Evolutionary conservation across 345 rosid species (phyloP).

Genomic region (Rhizophora mangle): DNA sequence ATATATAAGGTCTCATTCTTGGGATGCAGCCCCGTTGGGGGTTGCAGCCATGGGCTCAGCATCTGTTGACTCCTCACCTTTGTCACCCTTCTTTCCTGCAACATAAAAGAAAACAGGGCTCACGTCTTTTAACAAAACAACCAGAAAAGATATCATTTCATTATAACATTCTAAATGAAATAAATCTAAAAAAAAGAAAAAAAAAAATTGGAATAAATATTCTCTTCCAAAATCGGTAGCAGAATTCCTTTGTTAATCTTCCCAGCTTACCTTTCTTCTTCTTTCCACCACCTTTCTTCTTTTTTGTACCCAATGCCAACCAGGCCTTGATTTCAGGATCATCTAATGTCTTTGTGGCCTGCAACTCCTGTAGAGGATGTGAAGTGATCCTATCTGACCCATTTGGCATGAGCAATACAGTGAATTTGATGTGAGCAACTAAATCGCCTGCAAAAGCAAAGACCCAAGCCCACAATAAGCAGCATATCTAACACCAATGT

Average conservation of each 20-base stretch:
- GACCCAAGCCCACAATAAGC: neutral
- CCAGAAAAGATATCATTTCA: neutral
- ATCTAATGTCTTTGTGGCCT: conserved; percentile 65
- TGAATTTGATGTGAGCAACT: conserved; percentile 89
- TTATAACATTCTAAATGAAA: too few species aligned
- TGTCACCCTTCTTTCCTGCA: conserved; percentile 80
- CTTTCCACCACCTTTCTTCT: conserved; percentile 97
- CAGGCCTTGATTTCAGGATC: conserved; percentile 95
- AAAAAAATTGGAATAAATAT: too few species aligned
- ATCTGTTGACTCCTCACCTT: conserved; percentile 51
- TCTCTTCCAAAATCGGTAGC: too few species aligned
- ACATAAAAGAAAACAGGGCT: neutral
- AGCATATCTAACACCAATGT: too few species aligned
- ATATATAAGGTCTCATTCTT: conserved; percentile 23
- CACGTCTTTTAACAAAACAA: neutral
- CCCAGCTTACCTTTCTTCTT: conserved; percentile 79
- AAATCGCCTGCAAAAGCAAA: conserved; percentile 54
- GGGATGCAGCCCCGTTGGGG: conserved; percentile 41
- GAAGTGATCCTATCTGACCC: conserved; percentile 92
- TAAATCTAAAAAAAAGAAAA: too few species aligned
- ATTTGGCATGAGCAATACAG: conserved; percentile 90
- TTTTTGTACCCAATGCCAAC: conserved; percentile 86
- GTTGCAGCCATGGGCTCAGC: conserved; percentile 64
- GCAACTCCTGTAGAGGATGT: conserved; percentile 72
- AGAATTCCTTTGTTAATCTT: neutral